These are phyloP conservation scores for Teunomyces panamensis DNA, from an alignment of 805 yeast genomes.

Conservation along the genomic window DNA sequence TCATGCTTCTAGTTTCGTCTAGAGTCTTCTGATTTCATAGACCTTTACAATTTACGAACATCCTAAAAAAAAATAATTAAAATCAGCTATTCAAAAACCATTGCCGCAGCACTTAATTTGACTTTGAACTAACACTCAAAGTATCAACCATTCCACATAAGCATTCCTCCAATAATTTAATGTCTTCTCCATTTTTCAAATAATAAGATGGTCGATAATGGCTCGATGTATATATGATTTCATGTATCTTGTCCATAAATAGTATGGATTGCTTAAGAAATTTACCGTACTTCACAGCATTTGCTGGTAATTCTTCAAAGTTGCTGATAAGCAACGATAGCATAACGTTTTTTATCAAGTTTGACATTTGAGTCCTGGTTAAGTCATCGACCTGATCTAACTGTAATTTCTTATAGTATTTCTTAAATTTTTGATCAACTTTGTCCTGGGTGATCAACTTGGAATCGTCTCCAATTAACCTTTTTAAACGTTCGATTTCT, in stretches of 20 bases:
- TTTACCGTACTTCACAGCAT: constrained; percentile 24
- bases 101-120: constrained; percentile 2
- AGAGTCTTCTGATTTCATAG: too few species aligned
- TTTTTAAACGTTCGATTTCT: constrained; percentile 4
- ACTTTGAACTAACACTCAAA: background rate
- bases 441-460: constrained; percentile 14
- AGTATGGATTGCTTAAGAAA: constrained; percentile 20
- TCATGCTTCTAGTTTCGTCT: too few species aligned
- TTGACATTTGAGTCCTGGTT: constrained; percentile 25
- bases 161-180: constrained; percentile 20
- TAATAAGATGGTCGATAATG: constrained; percentile 27
- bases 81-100: background rate
- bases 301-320: constrained; percentile 25
- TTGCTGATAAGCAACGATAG: constrained; percentile 31
- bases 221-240: constrained; percentile 18
- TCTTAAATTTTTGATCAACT: constrained; percentile 19
- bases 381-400: constrained; percentile 29
- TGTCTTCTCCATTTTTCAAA: constrained; percentile 15
- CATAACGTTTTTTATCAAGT: constrained; percentile 33
- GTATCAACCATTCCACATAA: constrained; percentile 23
- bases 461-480: constrained; percentile 15
- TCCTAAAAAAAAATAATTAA: too few species aligned
- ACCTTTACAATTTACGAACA: too few species aligned
- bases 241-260: constrained; percentile 35
- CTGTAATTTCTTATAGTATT: constrained; percentile 23